Base-by-base conservation (phyloP, 2,329 filamentous ascomycete species). In the Aureobasidium subglaciale region DNA sequence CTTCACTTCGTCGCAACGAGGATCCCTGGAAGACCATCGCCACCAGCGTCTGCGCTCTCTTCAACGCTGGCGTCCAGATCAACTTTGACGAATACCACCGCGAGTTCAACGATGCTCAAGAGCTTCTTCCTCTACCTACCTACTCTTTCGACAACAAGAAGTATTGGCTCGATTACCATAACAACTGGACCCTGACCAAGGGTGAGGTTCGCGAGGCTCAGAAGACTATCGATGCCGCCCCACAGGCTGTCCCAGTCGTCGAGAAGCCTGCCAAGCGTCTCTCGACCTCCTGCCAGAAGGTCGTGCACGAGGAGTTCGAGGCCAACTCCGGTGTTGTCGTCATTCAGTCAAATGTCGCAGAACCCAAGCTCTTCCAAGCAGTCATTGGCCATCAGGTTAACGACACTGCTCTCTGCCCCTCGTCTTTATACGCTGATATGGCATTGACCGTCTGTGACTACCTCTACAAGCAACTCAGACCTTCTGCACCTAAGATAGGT, bases 171-270 rank as follows among this genome's bases (percentile, higher is more conserved):
- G 81, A 83, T 65, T 87, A 87, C 67, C 75, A 78, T 59, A 85
- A 87, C 59, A 84, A 90, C 68, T 90, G 85, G 83, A 81, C 77
- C 29, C 71, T 90, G 34, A 83, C 78, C 59, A 90, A 90, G 75
- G 84, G 77, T 56, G 81, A 86, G 60, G 78, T 73, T 35, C 73
- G 71, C 35, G 60, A 62, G 63, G 66, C 68, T 55, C 67, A 68
- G 55, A 67, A 72, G 46, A 60, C 65, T 35, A 65, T 73, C 30
- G 63, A 71, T 41, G 72, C 72, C 61, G 64, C 63, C 48, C 53
- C 54, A 30, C 65, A 66, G 9, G 68, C 66, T 38, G 67, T 70
- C 35, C 60, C 61, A 13, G 64, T 72, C 18, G 70, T 74, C 43
- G 69, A 74, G 29, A 70, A 78, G 42, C 71, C 72, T 32, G 75